Evolutionary conservation across 306 rosid genomes (phyloP), one percentile per base, ranked within the genome.

Genomic region (Prunus mongolica): DNA sequence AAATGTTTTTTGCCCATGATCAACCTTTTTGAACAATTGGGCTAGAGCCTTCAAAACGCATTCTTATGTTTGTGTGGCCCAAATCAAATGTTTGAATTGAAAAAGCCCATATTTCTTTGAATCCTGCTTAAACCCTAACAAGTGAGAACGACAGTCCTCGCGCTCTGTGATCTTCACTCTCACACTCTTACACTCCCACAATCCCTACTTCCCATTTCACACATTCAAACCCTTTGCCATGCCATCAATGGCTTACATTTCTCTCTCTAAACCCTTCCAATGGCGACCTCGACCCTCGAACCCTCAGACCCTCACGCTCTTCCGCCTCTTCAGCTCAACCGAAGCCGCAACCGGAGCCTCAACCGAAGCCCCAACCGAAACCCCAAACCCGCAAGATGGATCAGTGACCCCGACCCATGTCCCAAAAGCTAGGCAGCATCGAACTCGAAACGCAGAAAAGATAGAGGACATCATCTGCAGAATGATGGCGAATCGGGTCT

Each of bases 401-500:
- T 30, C 81, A 64, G 49, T 6, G 56, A 45, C 24, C 44, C 75
- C 50, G 70, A 82, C 27, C 76, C 56, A 77, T 72, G 72, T 54
- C 55, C 84, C 84, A 27, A 65, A 82, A 82, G 85, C 83, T 76
- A 84, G 76, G 82, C 65, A 18, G n/a, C 46, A 8, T 12, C 69
- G 77, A 3, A 1, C 13, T 80, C 89, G 65, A 52, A 73, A 66
- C 78, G 80, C 83, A 0, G 91, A 92, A 34, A 90, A 89, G 65
- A 50, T 82, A 13, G 94, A 90, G 75, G 81, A 81, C 34, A 20
- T 82, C 4, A 90, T 95, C 32, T 82, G 89, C 73, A 73, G 86
- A 74, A 92, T 92, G 96, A 88, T 94, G 93, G 79, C 88, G 4
- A 95, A 82, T 88, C 95, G 97, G 47, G 95, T 82, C n/a, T 95